phyloP scores from a whole-genome alignment of 164 flowering plant species.

The Macadamia tetraphylla region DNA sequence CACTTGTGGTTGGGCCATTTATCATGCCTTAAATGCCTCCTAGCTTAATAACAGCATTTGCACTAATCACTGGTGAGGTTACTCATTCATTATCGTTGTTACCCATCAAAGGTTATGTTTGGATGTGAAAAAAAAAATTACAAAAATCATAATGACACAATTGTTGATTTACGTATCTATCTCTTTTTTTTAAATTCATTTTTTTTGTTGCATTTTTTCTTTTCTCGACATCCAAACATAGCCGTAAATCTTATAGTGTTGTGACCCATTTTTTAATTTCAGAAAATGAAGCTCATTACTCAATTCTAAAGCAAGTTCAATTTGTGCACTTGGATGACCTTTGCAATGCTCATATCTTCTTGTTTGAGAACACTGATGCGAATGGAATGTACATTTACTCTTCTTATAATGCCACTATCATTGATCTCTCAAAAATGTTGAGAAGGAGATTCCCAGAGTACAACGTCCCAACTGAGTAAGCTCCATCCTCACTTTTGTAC shows the following conservation, averaged over 20 bases:
- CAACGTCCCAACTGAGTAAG: neutral
- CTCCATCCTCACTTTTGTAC: neutral
- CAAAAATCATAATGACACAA: too few relatives aligned
- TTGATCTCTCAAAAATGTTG: neutral
- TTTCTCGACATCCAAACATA: too few relatives aligned
- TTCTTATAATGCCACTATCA: neutral
- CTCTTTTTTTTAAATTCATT: neutral
- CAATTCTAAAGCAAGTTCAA: conserved; percentile 65
- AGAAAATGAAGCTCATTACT: conserved; percentile 26
- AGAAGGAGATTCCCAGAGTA: neutral
- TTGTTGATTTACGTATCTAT: neutral
- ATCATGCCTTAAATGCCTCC: conserved; percentile 28
- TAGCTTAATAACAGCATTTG: conserved; percentile 25
- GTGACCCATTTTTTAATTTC: neutral
- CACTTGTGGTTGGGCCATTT: conserved; percentile 32
- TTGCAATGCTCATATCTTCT: neutral
- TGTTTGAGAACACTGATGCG: neutral
- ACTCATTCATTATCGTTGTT: neutral
- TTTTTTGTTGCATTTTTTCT: too few relatives aligned
- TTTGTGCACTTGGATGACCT: conserved; percentile 56
- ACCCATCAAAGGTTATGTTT: too few relatives aligned
- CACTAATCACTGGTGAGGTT: conserved; percentile 17
- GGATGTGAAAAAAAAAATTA: too few relatives aligned
- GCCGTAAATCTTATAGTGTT: neutral
- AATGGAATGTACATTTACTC: neutral